These are phyloP conservation scores for Bothriochloa decipiens DNA, from an alignment of 176 grass and related monocot genomes.

Conservation along the genomic window DNA sequence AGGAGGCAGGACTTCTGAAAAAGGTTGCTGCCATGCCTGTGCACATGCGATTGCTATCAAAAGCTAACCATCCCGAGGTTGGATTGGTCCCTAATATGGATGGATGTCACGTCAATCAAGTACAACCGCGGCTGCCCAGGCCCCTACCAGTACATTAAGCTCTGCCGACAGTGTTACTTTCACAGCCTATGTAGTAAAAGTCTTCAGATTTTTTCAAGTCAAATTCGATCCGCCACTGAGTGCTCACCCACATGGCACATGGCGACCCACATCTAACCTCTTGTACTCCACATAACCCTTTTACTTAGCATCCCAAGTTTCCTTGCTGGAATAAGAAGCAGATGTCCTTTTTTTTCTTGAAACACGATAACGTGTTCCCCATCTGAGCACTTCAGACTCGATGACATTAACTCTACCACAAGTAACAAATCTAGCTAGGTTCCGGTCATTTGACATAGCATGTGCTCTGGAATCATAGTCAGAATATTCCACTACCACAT, in stretches of 20 bases:
- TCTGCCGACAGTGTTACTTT: slow-evolving; percentile 30
- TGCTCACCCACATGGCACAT: slow-evolving; percentile 26
- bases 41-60: slow-evolving; percentile 15
- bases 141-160: neutral
- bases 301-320: neutral
- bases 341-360: neutral
- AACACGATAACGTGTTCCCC: slow-evolving; percentile 35
- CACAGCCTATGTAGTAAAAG: neutral
- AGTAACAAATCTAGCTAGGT: slow-evolving; percentile 15
- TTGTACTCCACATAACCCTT: neutral
- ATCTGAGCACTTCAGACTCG: neutral
- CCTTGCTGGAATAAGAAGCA: neutral
- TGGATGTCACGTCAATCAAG: neutral
- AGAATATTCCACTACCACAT: slow-evolving; percentile 24
- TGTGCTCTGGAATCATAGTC: slow-evolving; percentile 35
- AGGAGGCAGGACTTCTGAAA: slow-evolving; percentile 27
- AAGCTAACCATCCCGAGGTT: neutral
- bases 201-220: neutral
- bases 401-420: slow-evolving; percentile 11
- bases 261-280: neutral
- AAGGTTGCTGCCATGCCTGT: neutral
- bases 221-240: neutral
- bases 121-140: slow-evolving; percentile 4
- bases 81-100: slow-evolving; percentile 8
- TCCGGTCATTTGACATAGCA: neutral